phyloP scores from a whole-genome alignment of 805 yeast genomes.

The Metschnikowia baotianmanensis region DNA sequence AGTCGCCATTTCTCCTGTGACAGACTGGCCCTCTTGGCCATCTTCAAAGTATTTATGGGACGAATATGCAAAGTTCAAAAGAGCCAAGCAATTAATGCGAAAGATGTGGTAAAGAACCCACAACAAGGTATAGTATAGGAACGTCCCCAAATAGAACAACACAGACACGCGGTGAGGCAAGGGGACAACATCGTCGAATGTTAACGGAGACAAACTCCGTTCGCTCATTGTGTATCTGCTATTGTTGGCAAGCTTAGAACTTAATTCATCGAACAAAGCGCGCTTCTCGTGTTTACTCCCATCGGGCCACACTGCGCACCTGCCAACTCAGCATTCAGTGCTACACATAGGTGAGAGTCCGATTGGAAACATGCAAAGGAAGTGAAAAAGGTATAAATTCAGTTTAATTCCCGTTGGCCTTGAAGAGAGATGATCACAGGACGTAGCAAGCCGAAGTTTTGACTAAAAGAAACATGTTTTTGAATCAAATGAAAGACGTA shows the following conservation, averaged over 20 bases:
- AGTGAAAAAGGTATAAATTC: too few species aligned
- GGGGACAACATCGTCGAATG: slow-evolving; percentile 33
- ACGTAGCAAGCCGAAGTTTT: too few species aligned
- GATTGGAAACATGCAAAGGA: too few species aligned
- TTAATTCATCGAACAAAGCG: not conserved
- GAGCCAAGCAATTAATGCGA: slow-evolving; percentile 45
- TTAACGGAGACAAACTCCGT: slow-evolving; percentile 1
- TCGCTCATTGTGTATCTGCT: slow-evolving; percentile 4
- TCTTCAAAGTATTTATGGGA: slow-evolving; percentile 32
- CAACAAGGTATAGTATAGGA: slow-evolving; percentile 53
- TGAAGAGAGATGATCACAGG: too few species aligned
- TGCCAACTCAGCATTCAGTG: too few species aligned
- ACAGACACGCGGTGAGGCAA: slow-evolving; percentile 46
- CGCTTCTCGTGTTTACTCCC: slow-evolving; percentile 3
- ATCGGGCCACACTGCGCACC: too few species aligned
- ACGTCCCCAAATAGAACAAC: slow-evolving; percentile 47
- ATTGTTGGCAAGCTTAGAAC: not conserved
- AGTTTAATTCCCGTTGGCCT: too few species aligned
- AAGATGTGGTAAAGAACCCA: slow-evolving; percentile 32
- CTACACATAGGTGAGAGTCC: too few species aligned
- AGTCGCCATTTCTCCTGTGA: slow-evolving; percentile 35
- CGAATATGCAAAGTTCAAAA: slow-evolving; percentile 41
- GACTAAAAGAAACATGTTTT: too few species aligned
- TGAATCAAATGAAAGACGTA: too few species aligned
- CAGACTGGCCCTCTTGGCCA: slow-evolving; percentile 20